Evolutionary conservation across 768 basidiomycete species (phyloP), one percentile per base, ranked within the genome.

Genomic region (Gloeophyllum trabeum): DNA sequence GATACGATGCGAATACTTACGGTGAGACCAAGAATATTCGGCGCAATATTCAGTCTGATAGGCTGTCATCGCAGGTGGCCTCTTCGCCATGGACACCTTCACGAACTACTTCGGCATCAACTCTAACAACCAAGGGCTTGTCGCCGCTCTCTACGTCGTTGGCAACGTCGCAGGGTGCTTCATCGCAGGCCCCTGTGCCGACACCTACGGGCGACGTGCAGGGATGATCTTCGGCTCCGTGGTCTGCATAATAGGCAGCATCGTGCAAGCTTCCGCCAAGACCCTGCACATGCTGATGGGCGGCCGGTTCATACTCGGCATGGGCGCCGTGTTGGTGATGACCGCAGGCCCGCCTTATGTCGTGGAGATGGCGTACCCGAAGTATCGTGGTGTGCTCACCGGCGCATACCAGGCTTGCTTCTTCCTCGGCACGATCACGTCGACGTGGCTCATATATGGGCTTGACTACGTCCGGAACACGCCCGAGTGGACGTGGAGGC

Each of bases 401-500:
- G 48, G 48, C 7, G 48, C 47, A 6, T 50, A 47, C 41, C 48
- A 50, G 19, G 43, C 43, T 6, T 50, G 48, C 22, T 50, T 48
- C 23, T 50, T 50, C 40, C 38, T 50, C 28, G 48, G 48, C 34
- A 32, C 28, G 28, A 32, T 32, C 28, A 16, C 16, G 28, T 32
- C 28, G 28, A 32, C 28, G 16, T 32, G 28, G 28, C 28, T 32
- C 28, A 16, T 10, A 32, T 32, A 32, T 35, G 48, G 48, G 14
- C 47, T 50, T 4, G 24, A 42, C 12, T 48, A 42, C 43, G 26
- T 45, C 26, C 43, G 10, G 5, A 45, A n/a, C 18, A 43, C 40
- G 14, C 39, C 39, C 16, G 41, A 38, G 16, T 36, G 44, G 43
- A 45, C 54, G 12, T 67, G 64, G 65, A 52, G 68, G 37, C 48